Evolutionary conservation across 805 yeast species (phyloP).

Genomic region (Zygosaccharomyces rouxii): DNA sequence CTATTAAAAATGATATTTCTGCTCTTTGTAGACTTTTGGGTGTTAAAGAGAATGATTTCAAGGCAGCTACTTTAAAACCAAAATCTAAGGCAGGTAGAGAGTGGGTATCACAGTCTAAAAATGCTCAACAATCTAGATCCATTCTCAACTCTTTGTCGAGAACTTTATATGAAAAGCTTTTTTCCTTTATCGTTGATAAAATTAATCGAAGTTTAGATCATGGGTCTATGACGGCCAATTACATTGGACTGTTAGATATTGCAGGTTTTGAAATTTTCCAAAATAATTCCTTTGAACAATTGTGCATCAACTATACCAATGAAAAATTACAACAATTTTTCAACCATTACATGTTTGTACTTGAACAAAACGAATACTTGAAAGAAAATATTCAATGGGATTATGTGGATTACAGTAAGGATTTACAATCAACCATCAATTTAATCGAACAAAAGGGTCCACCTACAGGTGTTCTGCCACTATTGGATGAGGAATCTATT

Average conservation of each 20-base stretch:
- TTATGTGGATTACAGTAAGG: slow-evolving; percentile 92
- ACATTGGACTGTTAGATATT: slow-evolving; percentile 94
- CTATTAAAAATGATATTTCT: slow-evolving; percentile 48
- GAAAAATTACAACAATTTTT: slow-evolving; percentile 97
- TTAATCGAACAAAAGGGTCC: slow-evolving; percentile 66
- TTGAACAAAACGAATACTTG: slow-evolving; percentile 93
- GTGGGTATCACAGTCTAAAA: slow-evolving; percentile 71
- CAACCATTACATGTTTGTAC: slow-evolving; percentile 94
- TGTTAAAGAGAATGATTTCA: slow-evolving; percentile 46
- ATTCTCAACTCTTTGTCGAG: slow-evolving; percentile 86
- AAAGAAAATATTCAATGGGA: slow-evolving; percentile 95
- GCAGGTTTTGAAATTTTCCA: slow-evolving; percentile 97
- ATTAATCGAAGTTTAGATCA: slow-evolving; percentile 67
- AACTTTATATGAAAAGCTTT: slow-evolving; percentile 76
- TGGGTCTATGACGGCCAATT: slow-evolving; percentile 43
- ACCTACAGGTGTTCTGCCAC: slow-evolving; percentile 78
- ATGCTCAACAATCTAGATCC: slow-evolving; percentile 72
- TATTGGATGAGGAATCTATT: slow-evolving; percentile 91
- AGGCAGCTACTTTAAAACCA: slow-evolving; percentile 64
- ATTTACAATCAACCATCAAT: slow-evolving; percentile 90
- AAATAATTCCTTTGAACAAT: slow-evolving; percentile 91
- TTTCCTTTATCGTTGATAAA: slow-evolving; percentile 67
- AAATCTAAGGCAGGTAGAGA: slow-evolving; percentile 90
- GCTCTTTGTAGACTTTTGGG: slow-evolving; percentile 62
- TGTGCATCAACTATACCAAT: slow-evolving; percentile 95